phyloP scores from a whole-genome alignment of 1,284 basidiomycete genomes.

The Cryptococcus sp. region DNA sequence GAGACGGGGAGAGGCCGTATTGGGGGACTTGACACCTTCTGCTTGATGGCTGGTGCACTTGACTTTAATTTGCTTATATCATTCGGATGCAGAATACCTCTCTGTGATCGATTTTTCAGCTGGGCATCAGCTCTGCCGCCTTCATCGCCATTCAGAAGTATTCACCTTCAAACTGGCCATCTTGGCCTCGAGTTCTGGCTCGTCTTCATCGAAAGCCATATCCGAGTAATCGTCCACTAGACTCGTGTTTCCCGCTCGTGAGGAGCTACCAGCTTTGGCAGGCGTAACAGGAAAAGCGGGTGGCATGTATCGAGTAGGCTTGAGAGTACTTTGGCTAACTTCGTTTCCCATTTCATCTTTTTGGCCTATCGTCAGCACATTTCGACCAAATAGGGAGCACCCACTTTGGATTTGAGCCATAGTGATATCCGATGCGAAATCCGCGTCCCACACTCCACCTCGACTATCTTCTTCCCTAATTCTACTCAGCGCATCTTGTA shows the following conservation, averaged over 20 bases:
- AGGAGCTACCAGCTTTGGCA: too few species aligned
- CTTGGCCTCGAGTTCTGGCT: constrained; percentile 61
- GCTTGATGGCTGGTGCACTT: background rate
- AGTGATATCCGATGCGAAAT: constrained; percentile 84
- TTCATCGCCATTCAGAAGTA: too few species aligned
- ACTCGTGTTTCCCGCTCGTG: background rate
- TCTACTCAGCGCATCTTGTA: constrained; percentile 58
- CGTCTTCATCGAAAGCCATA: constrained; percentile 66
- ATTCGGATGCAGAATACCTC: constrained; percentile 78
- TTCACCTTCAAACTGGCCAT: constrained; percentile 73
- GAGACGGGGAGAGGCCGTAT: background rate
- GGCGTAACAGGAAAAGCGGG: too few species aligned
- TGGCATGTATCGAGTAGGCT: too few species aligned
- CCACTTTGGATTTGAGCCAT: constrained; percentile 28
- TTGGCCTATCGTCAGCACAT: background rate
- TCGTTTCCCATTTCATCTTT: background rate
- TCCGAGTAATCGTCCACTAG: constrained; percentile 79
- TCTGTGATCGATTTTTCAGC: constrained; percentile 61
- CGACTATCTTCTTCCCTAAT: constrained; percentile 27
- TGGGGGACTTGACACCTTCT: constrained; percentile 6
- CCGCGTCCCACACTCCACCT: constrained; percentile 75
- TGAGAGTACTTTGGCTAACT: too few species aligned
- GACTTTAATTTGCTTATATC: constrained; percentile 55
- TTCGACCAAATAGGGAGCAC: background rate
- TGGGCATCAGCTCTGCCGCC: too few species aligned